phyloP scores from a whole-genome alignment of 495 filamentous ascomycete genomes.

The Aspergillus kassunensis region DNA sequence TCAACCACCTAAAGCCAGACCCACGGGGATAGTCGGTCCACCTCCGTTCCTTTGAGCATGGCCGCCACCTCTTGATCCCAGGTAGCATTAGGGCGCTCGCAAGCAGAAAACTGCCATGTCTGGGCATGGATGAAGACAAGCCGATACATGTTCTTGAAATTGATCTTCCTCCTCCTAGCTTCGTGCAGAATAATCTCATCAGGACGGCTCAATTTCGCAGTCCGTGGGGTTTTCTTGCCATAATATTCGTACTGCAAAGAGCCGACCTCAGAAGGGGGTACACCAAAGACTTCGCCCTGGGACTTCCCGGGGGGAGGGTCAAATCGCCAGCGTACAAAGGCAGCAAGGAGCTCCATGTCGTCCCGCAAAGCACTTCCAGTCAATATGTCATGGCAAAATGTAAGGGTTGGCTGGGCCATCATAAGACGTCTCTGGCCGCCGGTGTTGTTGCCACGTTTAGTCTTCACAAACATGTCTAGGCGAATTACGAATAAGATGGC shows the following conservation, averaged over 20 bases:
- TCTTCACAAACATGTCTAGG: slow-evolving; percentile 55
- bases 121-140: slow-evolving; percentile 36
- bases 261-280: background rate
- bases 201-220: slow-evolving; percentile 38
- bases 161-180: slow-evolving; percentile 39
- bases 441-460: slow-evolving; percentile 42
- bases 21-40: background rate
- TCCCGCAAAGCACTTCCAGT: slow-evolving; percentile 34
- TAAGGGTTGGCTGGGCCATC: slow-evolving; percentile 54
- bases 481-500: slow-evolving; percentile 57
- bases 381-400: slow-evolving; percentile 46
- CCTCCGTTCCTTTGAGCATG: background rate
- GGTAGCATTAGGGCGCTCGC: background rate
- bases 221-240: background rate
- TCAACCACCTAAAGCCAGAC: background rate
- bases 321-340: slow-evolving; percentile 40
- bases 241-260: slow-evolving; percentile 6
- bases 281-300: slow-evolving; percentile 16
- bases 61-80: slow-evolving; percentile 12
- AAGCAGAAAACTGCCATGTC: background rate
- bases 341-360: slow-evolving; percentile 37
- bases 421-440: slow-evolving; percentile 48
- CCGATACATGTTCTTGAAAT: slow-evolving; percentile 37
- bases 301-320: slow-evolving; percentile 6
- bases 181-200: slow-evolving; percentile 57